These are phyloP conservation scores for Pistacia vera DNA, from an alignment of 345 rosid species.

Conservation along the genomic window DNA sequence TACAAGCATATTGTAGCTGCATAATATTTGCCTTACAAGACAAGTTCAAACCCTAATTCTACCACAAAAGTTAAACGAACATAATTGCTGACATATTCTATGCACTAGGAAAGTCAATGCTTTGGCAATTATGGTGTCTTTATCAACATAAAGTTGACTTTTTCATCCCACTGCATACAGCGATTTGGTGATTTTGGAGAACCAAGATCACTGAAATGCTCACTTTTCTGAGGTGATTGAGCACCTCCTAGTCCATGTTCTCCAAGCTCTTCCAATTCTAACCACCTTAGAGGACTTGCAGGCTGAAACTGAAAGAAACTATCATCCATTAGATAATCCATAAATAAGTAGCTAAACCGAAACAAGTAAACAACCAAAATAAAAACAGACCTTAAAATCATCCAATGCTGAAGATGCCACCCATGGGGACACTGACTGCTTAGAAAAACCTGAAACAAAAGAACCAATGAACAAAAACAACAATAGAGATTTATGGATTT, in stretches of 20 bases:
- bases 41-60: neutral
- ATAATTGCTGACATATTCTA: neutral
- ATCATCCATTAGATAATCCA: neutral
- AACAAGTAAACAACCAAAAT: neutral
- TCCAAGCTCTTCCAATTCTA: constrained; percentile 33
- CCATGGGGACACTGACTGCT: constrained; percentile 14
- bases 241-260: constrained; percentile 21
- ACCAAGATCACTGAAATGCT: constrained; percentile 14
- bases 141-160: constrained; percentile 33
- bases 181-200: constrained; percentile 35
- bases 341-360: neutral
- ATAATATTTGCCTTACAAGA: neutral
- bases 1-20: too few species aligned
- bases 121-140: constrained; percentile 34
- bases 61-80: neutral
- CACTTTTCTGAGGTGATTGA: constrained; percentile 20
- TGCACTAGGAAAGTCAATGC: constrained; percentile 17
- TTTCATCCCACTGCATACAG: constrained; percentile 23
- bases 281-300: constrained; percentile 29
- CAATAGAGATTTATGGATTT: neutral
- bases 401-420: constrained; percentile 6
- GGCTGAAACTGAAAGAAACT: constrained; percentile 13
- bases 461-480: neutral
- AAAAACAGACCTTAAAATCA: constrained; percentile 26
- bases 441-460: constrained; percentile 24